Evolutionary conservation across 2,329 filamentous ascomycete genomes (phyloP).

Genomic region (Aspergillus sp.): DNA sequence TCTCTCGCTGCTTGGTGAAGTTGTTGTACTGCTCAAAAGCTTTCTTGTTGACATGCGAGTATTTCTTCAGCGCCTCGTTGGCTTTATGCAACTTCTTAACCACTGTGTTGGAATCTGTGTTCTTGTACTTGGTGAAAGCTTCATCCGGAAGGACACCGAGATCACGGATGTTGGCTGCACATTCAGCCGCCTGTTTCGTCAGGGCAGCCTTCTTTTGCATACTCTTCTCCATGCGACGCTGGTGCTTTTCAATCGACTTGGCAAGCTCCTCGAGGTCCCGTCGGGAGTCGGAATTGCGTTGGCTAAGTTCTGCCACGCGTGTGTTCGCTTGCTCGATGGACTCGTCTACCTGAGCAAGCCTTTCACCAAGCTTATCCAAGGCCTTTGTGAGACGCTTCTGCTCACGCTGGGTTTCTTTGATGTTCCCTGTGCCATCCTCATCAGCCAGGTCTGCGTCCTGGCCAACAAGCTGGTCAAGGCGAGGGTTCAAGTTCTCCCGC

Average conservation of each 20-base stretch:
- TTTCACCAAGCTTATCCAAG: slow-evolving; percentile 65
- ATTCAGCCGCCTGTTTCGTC: slow-evolving; percentile 74
- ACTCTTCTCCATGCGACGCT: slow-evolving; percentile 88
- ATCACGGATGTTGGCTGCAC: slow-evolving; percentile 84
- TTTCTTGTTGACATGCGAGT: slow-evolving; percentile 98
- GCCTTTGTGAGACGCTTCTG: slow-evolving; percentile 73
- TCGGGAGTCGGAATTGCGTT: slow-evolving; percentile 63
- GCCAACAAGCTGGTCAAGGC: slow-evolving; percentile 80
- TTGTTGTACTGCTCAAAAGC: slow-evolving; percentile 98
- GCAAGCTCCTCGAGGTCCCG: slow-evolving; percentile 74
- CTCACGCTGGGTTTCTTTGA: slow-evolving; percentile 78
- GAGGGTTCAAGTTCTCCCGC: slow-evolving; percentile 82
- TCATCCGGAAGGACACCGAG: slow-evolving; percentile 92
- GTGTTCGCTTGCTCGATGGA: slow-evolving; percentile 63
- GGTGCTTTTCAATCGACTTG: slow-evolving; percentile 75
- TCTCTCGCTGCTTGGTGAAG: slow-evolving; percentile 89
- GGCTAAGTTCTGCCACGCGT: slow-evolving; percentile 59
- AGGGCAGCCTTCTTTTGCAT: slow-evolving; percentile 83
- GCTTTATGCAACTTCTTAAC: slow-evolving; percentile 79
- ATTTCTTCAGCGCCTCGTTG: slow-evolving; percentile 91
- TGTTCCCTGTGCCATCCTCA: slow-evolving; percentile 59
- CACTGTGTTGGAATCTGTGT: slow-evolving; percentile 74
- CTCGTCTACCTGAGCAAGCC: slow-evolving; percentile 71
- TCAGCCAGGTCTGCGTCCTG: slow-evolving; percentile 68
- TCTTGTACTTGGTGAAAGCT: slow-evolving; percentile 86